Evolutionary conservation across 176 grass and related monocot species (phyloP), one percentile per base, ranked within the genome.

Genomic region (Lolium perenne): DNA sequence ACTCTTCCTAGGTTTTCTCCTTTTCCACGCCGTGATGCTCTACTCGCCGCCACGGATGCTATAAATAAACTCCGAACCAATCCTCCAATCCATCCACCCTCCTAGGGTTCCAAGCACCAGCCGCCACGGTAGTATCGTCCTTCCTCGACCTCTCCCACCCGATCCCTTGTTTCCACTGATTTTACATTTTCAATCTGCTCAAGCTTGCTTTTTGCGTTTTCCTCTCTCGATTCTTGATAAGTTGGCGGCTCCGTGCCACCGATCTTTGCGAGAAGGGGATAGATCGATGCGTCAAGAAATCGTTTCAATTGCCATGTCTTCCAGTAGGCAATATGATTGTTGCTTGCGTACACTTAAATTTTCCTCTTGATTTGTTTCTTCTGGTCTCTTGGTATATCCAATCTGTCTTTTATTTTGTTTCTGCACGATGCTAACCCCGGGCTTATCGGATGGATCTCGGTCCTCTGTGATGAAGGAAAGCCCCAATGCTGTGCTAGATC

Each of bases 261-360:
- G 26, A 14, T 62, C 84, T 56, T 65, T 2, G 2, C 21, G 1
- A 20, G 17, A 8, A 78, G 88, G 79, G 86, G 86, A 85, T 71
- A 92, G 60, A 95, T 88, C 66, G 45, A 95, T 43, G 70, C 84
- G 74, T 92, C 90, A 83, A 92, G 93, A 95, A 92, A 95, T 95
- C 93, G 90, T 95, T 95, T 91, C 93, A 72, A 58, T 84, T 92
- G 88, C 91, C 80, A 88, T 89, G 86, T 0, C 81, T 38, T 77
- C 62, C 23, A 41, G 83, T 95, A 89, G 93, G 88, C 83, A 85
- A 69, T 83, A 74, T 74, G 91, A 86, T 91, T 93, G 94, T 93
- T 95, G 83, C 86, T 93, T 87, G 91, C 78, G 86, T 70, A 93
- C 84, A 89, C 21, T 16, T 0, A 2, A 0, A 3, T 35, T 17